These are phyloP conservation scores for Picochlorum sp. DNA, from an alignment of 139 green algal species.

Conservation along the genomic window DNA sequence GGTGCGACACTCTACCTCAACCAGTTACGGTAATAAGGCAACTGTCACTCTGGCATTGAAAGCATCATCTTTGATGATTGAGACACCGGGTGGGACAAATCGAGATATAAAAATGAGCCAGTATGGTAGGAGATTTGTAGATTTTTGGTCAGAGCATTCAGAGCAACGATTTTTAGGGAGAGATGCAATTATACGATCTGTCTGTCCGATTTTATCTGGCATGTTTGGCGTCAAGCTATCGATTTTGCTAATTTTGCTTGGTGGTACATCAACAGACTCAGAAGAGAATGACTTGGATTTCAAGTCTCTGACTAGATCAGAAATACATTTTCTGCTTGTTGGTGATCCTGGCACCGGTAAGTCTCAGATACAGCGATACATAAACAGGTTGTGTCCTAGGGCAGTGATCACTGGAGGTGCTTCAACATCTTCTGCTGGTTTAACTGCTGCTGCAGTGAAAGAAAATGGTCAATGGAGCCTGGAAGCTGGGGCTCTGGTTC, in stretches of 20 bases:
- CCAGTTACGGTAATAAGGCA: slow-evolving; percentile 42
- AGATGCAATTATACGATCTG: background rate
- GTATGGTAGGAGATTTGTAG: background rate
- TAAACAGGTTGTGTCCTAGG: slow-evolving; percentile 40
- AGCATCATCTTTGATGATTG: slow-evolving; percentile 18
- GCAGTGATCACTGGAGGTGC: slow-evolving; percentile 63
- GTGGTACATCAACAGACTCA: slow-evolving; percentile 57
- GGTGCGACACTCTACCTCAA: slow-evolving; percentile 37
- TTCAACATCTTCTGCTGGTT: slow-evolving; percentile 58
- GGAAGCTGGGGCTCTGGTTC: slow-evolving; percentile 66
- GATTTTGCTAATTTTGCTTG: slow-evolving; percentile 60
- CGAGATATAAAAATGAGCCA: background rate
- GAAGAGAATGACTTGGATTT: too few relatives aligned
- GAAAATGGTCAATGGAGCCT: slow-evolving; percentile 69
- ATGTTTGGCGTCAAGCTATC: slow-evolving; percentile 69
- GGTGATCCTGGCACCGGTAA: slow-evolving; percentile 81
- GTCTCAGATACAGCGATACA: slow-evolving; percentile 74
- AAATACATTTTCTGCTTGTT: slow-evolving; percentile 83
- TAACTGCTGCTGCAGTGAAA: slow-evolving; percentile 74
- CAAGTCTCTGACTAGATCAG: slow-evolving; percentile 54
- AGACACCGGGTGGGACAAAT: background rate
- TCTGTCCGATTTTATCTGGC: slow-evolving; percentile 66
- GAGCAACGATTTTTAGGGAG: background rate
- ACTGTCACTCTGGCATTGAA: slow-evolving; percentile 51
- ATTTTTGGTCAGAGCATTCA: background rate